Percentiles rank a stretch among this genome's conserved stretches.
Evolutionary conservation across 1,139 yeast species (phyloP).

Genomic region (Yamadazyma atlantica): DNA sequence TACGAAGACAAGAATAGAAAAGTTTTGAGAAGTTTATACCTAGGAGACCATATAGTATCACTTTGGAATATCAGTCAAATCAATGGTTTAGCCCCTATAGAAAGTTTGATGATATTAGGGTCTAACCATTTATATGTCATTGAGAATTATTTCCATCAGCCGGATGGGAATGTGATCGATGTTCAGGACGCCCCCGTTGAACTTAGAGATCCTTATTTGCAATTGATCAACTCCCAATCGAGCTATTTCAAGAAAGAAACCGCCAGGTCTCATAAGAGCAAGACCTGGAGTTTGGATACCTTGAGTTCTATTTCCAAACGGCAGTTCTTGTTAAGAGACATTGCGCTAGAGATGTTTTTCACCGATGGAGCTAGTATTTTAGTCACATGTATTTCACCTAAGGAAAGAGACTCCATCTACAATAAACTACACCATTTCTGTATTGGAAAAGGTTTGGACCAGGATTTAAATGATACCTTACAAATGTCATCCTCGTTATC

Average conservation of each 20-base stretch:
- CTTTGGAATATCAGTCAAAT: slow-evolving; percentile 78
- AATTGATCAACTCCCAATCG: slow-evolving; percentile 48
- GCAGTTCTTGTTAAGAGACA: slow-evolving; percentile 72
- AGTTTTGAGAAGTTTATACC: slow-evolving; percentile 63
- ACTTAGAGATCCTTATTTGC: slow-evolving; percentile 65
- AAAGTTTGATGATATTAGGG: slow-evolving; percentile 73
- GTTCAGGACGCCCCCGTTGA: slow-evolving; percentile 62
- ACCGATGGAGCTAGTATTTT: slow-evolving; percentile 68
- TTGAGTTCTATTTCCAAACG: slow-evolving; percentile 67
- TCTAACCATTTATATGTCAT: slow-evolving; percentile 61
- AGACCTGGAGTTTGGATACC: slow-evolving; percentile 56
- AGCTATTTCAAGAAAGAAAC: slow-evolving; percentile 19
- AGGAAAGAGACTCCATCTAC: slow-evolving; percentile 57
- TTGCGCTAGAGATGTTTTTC: slow-evolving; percentile 75
- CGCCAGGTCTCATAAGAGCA: slow-evolving; percentile 41
- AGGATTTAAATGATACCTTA: slow-evolving; percentile 52
- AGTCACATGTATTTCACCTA: slow-evolving; percentile 53
- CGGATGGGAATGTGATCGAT: slow-evolving; percentile 63
- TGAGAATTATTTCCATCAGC: slow-evolving; percentile 63
- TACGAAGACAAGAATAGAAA: slow-evolving; percentile 73
- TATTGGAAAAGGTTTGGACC: slow-evolving; percentile 48
- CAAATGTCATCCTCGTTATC: slow-evolving; percentile 39
- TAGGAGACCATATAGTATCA: slow-evolving; percentile 68
- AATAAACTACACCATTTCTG: slow-evolving; percentile 46
- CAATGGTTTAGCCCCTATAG: slow-evolving; percentile 69